Base-by-base conservation (phyloP, 345 rosid genomes). In the Eucalyptus decipiens region DNA sequence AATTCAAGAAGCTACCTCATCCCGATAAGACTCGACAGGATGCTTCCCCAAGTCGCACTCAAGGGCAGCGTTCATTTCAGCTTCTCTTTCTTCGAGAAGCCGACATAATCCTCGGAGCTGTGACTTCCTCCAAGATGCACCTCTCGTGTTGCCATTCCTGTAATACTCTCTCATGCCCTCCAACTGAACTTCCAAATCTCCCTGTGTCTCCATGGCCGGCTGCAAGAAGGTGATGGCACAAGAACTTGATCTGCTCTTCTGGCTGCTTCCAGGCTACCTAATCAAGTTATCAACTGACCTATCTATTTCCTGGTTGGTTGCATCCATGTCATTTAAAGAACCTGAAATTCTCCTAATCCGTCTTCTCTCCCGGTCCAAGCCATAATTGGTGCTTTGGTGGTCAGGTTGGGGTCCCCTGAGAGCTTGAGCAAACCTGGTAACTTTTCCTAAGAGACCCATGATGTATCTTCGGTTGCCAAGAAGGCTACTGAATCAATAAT, bases 11-110 rank as follows among this genome's bases (percentile, higher is more conserved):
- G 47, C 83, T 65, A 93, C 97, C 94, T 95, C 97, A 87, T 95
- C 97, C 91, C 95, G 91, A 34, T 90, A 94, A 15, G 95, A 93
- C 87, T 96, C 97, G n/a, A 88, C 94, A 30, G 90, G 93, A 88
- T 94, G 95, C 88, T 96, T 96, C 34, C 98, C 97, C 43, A 96
- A 86, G 90, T 96, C 98, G 13, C 90, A 76, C 45, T 45, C 89
- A 5, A 96, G 90, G 42, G 95, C 95, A 87, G 62, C 54, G 45
- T 87, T 92, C 60, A 96, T 93, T 2, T 92, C 92, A 4, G 10
- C 62, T 91, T 93, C 93, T 52, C 90, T 90, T 40, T 95, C 94
- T 45, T 88, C 48, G 1, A 96, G 49, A 86, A 96, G 92, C 45
- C 24, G 19, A 30, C 88, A 93, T 90, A 96, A 87, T 19, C 93